These are phyloP conservation scores for Pugionium cornutum DNA, from an alignment of 345 rosid species.

Conservation along the genomic window DNA sequence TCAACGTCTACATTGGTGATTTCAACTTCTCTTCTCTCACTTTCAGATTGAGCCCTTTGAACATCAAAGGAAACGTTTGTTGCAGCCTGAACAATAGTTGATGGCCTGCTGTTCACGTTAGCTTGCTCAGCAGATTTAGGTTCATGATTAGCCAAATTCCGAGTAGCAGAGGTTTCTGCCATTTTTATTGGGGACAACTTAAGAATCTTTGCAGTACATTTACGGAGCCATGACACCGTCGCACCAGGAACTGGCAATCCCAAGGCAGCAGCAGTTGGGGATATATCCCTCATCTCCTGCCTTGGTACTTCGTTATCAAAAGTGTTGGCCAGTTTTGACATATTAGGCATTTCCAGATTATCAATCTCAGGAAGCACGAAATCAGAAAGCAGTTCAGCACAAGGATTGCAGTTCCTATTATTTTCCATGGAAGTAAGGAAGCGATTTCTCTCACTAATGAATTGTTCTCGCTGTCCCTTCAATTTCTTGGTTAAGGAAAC, in stretches of 20 bases:
- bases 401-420: conserved; percentile 63
- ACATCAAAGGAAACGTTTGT: conserved; percentile 48
- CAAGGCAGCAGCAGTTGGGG: conserved; percentile 42
- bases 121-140: conserved; percentile 37
- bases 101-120: conserved; percentile 45
- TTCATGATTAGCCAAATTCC: conserved; percentile 41
- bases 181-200: conserved; percentile 70
- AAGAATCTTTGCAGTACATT: conserved; percentile 80
- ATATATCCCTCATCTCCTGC: conserved; percentile 31
- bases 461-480: conserved; percentile 79
- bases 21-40: conserved; percentile 49
- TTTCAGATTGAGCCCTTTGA: conserved; percentile 48
- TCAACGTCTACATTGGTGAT: conserved; percentile 48
- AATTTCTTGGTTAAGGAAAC: conserved; percentile 67
- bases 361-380: conserved; percentile 77
- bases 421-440: conserved; percentile 76
- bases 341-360: conserved; percentile 48
- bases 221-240: conserved; percentile 72
- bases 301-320: conserved; percentile 37
- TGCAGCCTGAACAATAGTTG: conserved; percentile 49
- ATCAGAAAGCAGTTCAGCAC: conserved; percentile 71
- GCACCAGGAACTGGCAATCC: conserved; percentile 58
- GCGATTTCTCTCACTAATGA: conserved; percentile 74
- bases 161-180: conserved; percentile 45
- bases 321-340: conserved; percentile 46